Evolutionary conservation across 73 alveolate genomes (phyloP), one percentile per base, ranked within the genome.

Genomic region (Paramecium sonneborni): DNA sequence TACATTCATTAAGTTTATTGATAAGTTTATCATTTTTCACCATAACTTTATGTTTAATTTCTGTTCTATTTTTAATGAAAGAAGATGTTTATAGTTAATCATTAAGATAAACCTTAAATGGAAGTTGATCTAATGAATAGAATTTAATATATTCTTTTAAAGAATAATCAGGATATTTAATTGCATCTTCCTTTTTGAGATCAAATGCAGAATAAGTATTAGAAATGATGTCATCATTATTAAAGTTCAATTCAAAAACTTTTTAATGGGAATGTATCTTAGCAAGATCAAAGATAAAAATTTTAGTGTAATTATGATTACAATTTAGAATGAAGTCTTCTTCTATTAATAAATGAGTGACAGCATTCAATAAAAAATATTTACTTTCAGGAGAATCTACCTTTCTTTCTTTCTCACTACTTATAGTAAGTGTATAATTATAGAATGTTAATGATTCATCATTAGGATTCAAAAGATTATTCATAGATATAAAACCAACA

Each of bases 401-500:
- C 35, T 38, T 38, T 76, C 88, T 76, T 9, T 76, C 88, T 34
- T 76, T 38, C 18, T 70, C 76, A 8, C 46, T 57, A 76, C 26
- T 38, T 0, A 35, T 76, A 6, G 35, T 76, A 9, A 76, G 38
- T 7, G 32, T n/a, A 41, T 76, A 76, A 41, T 76, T 20, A 12
- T 37, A 38, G 21, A 39, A 24, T 15, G 69, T 35, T 20, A 76
- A 38, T 9, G 67, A 20, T 37, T 76, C 88, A 20, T 76, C 38
- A 32, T 37, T 76, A 32, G 88, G 69, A 76, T 35, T 76, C 14
- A 76, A n/a, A 7, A 37, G 88, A 5, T 76, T 38, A 39, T 76
- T 76, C 62, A 37, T 76, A 34, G 88, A 76, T 2, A 76, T 21
- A 1, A 76, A 39, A 38, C 88, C 88, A 39, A 76, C 88, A 76